These are phyloP conservation scores for Nephelium lappaceum DNA, from an alignment of 345 rosid genomes.

Conservation along the genomic window DNA sequence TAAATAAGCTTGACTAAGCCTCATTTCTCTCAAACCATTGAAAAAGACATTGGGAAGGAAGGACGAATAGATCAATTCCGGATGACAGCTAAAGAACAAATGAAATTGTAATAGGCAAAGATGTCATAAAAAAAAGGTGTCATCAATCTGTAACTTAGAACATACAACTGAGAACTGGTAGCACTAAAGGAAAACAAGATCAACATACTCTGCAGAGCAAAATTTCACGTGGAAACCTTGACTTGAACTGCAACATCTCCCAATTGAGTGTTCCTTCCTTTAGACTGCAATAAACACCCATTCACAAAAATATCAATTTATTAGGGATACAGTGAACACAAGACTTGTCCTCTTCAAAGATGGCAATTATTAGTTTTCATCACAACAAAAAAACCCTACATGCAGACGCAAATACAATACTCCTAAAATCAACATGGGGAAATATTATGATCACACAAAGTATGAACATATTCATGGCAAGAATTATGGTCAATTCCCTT, in stretches of 20 bases:
- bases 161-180: not conserved
- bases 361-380: not conserved
- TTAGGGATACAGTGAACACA: not conserved
- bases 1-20: not conserved
- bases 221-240: conserved; percentile 92
- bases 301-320: conserved; percentile 6
- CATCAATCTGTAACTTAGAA: not conserved
- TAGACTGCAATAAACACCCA: conserved; percentile 55
- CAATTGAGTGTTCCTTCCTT: conserved; percentile 88
- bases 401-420: not conserved
- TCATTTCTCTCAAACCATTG: not conserved
- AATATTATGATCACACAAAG: not conserved
- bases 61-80: not conserved
- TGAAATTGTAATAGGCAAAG: not conserved
- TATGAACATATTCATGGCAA: not conserved
- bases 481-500: conserved; percentile 2
- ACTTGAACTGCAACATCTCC: conserved; percentile 94
- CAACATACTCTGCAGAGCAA: conserved; percentile 89
- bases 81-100: not conserved
- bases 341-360: not conserved
- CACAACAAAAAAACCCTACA: not conserved
- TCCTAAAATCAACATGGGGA: not conserved
- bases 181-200: not conserved
- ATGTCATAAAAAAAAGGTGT: not conserved
- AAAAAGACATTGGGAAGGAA: not conserved